These are phyloP conservation scores for Neonothopanus nambi DNA, from an alignment of 1,284 basidiomycete species.

Conservation along the genomic window DNA sequence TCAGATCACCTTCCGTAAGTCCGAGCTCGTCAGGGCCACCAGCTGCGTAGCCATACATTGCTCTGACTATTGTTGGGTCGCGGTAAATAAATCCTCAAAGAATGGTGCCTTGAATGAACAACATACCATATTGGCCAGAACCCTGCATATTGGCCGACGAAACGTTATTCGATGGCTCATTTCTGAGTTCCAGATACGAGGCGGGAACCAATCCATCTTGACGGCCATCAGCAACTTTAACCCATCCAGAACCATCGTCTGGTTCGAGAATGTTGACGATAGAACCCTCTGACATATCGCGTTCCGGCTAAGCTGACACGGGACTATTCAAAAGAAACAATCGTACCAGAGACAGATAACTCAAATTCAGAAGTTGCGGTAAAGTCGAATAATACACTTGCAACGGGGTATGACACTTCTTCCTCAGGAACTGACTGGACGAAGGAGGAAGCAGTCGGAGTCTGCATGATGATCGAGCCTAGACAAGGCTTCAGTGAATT, in stretches of 20 bases:
- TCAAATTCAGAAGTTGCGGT: conserved; percentile 75
- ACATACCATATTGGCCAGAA: conserved; percentile 50
- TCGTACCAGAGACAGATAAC: conserved; percentile 61
- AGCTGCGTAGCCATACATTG: conserved; percentile 68
- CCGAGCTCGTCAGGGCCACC: conserved; percentile 70
- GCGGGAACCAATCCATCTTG: conserved; percentile 76
- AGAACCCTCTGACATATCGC: conserved; percentile 48
- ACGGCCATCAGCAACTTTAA: conserved; percentile 64
- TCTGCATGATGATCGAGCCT: conserved; percentile 14
- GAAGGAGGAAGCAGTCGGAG: conserved; percentile 57
- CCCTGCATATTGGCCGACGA: conserved; percentile 26
- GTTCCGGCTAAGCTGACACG: neutral
- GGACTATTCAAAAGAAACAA: conserved; percentile 7
- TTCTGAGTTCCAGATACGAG: conserved; percentile 59
- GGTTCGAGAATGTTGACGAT: conserved; percentile 65
- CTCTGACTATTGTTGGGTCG: conserved; percentile 51
- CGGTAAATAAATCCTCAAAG: neutral
- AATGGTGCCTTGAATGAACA: neutral
- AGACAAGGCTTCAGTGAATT: neutral
- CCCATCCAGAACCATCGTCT: conserved; percentile 85
- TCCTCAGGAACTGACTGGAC: conserved; percentile 42
- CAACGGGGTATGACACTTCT: conserved; percentile 44
- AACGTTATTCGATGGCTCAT: conserved; percentile 26
- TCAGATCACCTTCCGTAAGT: conserved; percentile 58
- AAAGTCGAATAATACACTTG: conserved; percentile 71